phyloP scores from a whole-genome alignment of 352 stramenopile genomes.

The Phytophthora rubi region DNA sequence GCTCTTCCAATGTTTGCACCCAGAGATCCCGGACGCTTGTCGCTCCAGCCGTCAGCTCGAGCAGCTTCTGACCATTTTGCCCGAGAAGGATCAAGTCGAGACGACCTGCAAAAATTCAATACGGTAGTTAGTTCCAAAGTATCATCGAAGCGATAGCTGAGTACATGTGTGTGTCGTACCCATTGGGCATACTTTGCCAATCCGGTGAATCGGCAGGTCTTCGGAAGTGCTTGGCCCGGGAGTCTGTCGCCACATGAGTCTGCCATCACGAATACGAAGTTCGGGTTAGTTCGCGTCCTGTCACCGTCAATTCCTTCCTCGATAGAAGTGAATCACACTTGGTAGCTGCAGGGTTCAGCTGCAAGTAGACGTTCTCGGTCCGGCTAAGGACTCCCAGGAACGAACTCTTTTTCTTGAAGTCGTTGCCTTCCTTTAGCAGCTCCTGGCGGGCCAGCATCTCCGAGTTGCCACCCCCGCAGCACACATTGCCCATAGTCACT shows the following conservation, averaged over 20 bases:
- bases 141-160: background rate
- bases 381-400: slow-evolving; percentile 71
- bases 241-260: slow-evolving; percentile 54
- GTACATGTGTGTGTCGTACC: slow-evolving; percentile 31
- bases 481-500: slow-evolving; percentile 67
- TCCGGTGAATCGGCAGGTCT: slow-evolving; percentile 56
- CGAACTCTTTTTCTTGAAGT: slow-evolving; percentile 76
- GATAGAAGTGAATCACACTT: slow-evolving; percentile 25
- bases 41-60: slow-evolving; percentile 60
- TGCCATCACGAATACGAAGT: slow-evolving; percentile 9
- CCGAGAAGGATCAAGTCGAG: slow-evolving; percentile 60
- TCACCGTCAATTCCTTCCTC: background rate
- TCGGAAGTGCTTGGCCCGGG: slow-evolving; percentile 48
- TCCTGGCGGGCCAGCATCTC: slow-evolving; percentile 69
- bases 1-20: slow-evolving; percentile 73
- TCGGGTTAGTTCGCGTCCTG: background rate
- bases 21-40: slow-evolving; percentile 60
- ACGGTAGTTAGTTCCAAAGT: background rate
- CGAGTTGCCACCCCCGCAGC: slow-evolving; percentile 57
- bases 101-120: slow-evolving; percentile 27
- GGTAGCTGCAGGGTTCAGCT: slow-evolving; percentile 58
- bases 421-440: slow-evolving; percentile 67
- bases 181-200: slow-evolving; percentile 64
- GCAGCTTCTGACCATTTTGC: slow-evolving; percentile 62
- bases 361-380: slow-evolving; percentile 63